A percentile compares a stretch with the other conserved stretches of the same genome.
These are phyloP conservation scores for Geotrichum histeridarum DNA, from an alignment of 1,139 yeast genomes.

Conservation along the genomic window DNA sequence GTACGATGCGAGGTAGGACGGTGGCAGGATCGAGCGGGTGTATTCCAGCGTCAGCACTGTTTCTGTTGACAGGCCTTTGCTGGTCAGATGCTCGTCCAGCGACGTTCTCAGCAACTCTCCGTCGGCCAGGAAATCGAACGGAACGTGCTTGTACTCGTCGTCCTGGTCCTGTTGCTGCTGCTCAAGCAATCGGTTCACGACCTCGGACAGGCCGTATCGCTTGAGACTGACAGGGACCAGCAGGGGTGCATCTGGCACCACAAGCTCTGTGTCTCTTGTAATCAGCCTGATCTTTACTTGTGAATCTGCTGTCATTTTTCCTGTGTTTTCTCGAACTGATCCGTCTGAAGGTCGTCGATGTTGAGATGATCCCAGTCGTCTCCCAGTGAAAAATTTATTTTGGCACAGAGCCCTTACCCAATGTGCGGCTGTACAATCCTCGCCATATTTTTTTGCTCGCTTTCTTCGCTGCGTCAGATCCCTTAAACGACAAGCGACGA, in stretches of 20 bases:
- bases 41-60: conserved; percentile 76
- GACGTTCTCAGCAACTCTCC: conserved; percentile 76
- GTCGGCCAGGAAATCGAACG: conserved; percentile 88
- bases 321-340: neutral
- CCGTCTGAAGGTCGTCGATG: neutral
- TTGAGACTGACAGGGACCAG: conserved; percentile 82
- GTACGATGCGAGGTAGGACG: conserved; percentile 81
- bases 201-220: conserved; percentile 88
- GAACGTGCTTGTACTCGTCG: conserved; percentile 51
- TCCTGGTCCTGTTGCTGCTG: conserved; percentile 24
- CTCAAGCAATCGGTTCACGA: conserved; percentile 79
- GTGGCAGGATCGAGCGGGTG: conserved; percentile 89
- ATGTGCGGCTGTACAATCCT: conserved; percentile 1
- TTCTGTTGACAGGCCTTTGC: conserved; percentile 79
- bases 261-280: conserved; percentile 78
- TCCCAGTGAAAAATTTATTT: neutral
- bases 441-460: too few species aligned
- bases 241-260: conserved; percentile 65
- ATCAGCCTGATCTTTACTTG: conserved; percentile 75
- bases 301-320: conserved; percentile 12
- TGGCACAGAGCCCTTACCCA: neutral
- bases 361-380: neutral
- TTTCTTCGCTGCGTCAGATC: too few species aligned
- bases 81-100: conserved; percentile 68
- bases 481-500: too few species aligned